These are phyloP conservation scores for Botrytis galanthina DNA, from an alignment of 2,329 filamentous ascomycete genomes.

Conservation along the genomic window DNA sequence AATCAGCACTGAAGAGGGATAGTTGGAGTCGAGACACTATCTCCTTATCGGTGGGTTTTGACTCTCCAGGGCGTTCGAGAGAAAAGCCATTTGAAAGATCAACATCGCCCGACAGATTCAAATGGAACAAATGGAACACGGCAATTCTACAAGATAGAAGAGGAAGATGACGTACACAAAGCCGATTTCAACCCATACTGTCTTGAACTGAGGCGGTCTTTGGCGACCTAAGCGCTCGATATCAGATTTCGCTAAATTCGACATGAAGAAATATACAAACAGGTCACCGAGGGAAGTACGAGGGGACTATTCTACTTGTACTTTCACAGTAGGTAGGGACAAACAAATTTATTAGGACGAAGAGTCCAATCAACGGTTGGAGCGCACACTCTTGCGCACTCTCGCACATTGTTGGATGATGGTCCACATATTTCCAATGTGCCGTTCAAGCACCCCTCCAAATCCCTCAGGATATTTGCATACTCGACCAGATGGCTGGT, in stretches of 20 bases:
- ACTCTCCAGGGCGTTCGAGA: background rate
- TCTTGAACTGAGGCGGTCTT: slow-evolving; percentile 20
- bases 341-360: background rate
- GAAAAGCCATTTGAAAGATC: background rate
- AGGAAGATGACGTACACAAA: slow-evolving; percentile 17
- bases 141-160: background rate
- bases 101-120: background rate
- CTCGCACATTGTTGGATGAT: background rate
- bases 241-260: slow-evolving; percentile 13
- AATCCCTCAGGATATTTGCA: background rate
- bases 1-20: background rate
- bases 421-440: background rate
- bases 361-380: background rate
- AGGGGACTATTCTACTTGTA: slow-evolving; percentile 11
- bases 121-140: background rate
- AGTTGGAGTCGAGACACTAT: background rate
- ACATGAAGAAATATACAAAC: slow-evolving; percentile 10
- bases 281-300: background rate
- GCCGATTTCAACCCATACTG: slow-evolving; percentile 18
- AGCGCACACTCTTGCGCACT: background rate
- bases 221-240: slow-evolving; percentile 20
- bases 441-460: slow-evolving; percentile 9
- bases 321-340: background rate
- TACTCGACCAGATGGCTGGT: background rate
- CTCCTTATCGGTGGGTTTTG: background rate